phyloP scores from a whole-genome alignment of 2,329 filamentous ascomycete genomes.

The Gnomoniopsis sp. region DNA sequence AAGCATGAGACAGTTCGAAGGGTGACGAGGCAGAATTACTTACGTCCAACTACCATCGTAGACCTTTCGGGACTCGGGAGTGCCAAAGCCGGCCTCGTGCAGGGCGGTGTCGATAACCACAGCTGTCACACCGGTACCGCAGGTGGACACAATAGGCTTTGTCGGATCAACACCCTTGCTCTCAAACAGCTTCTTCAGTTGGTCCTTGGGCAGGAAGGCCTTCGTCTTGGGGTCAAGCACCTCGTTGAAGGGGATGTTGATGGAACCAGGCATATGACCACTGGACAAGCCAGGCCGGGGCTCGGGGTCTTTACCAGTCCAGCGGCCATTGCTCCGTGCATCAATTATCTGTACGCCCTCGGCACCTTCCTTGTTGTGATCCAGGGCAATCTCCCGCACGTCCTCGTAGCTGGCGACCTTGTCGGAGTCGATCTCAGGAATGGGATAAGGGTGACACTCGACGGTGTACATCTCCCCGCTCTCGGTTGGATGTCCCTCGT shows the following conservation, averaged over 20 bases:
- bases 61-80: constrained; percentile 64
- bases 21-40: constrained; percentile 39
- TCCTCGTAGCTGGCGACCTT: constrained; percentile 81
- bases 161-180: constrained; percentile 74
- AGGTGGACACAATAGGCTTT: constrained; percentile 81
- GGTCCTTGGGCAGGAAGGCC: constrained; percentile 67
- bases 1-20: not conserved
- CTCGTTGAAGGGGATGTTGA: constrained; percentile 74
- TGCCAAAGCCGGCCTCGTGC: constrained; percentile 71
- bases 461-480: constrained; percentile 69
- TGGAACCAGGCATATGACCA: constrained; percentile 87
- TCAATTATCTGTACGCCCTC: constrained; percentile 87
- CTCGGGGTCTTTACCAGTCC: constrained; percentile 79
- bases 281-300: constrained; percentile 82
- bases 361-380: constrained; percentile 76
- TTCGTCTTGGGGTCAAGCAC: constrained; percentile 83
- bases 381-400: constrained; percentile 71
- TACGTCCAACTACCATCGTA: constrained; percentile 99
- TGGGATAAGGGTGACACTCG: constrained; percentile 62
- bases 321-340: constrained; percentile 76
- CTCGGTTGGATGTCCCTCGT: constrained; percentile 77
- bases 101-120: constrained; percentile 86
- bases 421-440: constrained; percentile 53
- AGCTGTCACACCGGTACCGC: constrained; percentile 92
- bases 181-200: constrained; percentile 73